Evolutionary conservation across 345 rosid genomes (phyloP).

Genomic region (Combretum micranthum): DNA sequence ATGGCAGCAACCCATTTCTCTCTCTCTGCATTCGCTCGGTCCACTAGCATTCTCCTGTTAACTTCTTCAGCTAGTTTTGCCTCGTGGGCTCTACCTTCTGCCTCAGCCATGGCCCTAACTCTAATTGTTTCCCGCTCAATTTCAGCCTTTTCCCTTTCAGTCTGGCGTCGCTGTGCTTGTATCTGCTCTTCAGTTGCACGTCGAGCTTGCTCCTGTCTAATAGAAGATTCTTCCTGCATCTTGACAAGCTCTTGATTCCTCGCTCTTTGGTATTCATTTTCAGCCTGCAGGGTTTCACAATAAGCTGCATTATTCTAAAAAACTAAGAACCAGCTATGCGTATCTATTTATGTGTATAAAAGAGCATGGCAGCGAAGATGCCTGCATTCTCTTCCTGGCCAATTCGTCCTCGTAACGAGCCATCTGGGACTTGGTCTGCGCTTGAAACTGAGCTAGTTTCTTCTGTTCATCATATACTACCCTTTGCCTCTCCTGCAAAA

Average conservation of each 20-base stretch:
- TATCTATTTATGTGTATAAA: background rate
- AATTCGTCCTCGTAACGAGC: conserved; percentile 90
- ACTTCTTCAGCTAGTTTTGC: conserved; percentile 94
- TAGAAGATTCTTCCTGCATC: conserved; percentile 79
- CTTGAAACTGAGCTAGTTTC: conserved; percentile 82
- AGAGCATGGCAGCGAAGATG: conserved; percentile 18
- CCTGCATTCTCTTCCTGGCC: conserved; percentile 99
- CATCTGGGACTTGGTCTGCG: conserved; percentile 91
- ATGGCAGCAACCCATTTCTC: conserved; percentile 98
- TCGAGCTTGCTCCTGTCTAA: conserved; percentile 86
- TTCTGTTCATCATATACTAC: conserved; percentile 88
- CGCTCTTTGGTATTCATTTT: conserved; percentile 79
- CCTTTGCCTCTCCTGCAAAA: conserved; percentile 76
- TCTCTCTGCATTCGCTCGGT: conserved; percentile 97
- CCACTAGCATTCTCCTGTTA: conserved; percentile 74
- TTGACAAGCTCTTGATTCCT: conserved; percentile 96
- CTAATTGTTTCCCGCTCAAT: conserved; percentile 96
- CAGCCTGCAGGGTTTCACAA: conserved; percentile 47
- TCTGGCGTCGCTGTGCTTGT: conserved; percentile 84
- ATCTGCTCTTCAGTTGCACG: conserved; percentile 94
- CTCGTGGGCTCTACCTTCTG: conserved; percentile 98
- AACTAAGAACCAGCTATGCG: conserved; percentile 4
- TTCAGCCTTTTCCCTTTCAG: conserved; percentile 97
- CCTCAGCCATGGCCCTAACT: conserved; percentile 95
- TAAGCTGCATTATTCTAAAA: conserved; percentile 12